Base-by-base conservation (phyloP, 306 rosid species). In the Fagus sylvatica region DNA sequence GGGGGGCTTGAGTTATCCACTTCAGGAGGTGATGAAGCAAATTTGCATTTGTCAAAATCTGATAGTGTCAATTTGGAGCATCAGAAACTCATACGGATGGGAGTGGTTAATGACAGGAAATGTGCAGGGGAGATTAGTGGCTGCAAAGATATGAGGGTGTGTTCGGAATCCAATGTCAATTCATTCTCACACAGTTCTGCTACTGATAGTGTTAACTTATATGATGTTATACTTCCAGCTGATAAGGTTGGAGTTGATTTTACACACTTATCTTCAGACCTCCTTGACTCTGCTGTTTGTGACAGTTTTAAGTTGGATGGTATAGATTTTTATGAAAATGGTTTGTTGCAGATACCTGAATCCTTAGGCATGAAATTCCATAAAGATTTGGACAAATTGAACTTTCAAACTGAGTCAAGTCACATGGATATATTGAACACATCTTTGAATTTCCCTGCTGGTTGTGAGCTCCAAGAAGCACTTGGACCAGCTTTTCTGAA, bases 401-500 rank as follows among this genome's bases (percentile, higher is more conserved):
- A 84, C 74, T 81, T 79, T 83, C 84, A 65, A 56, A 67, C 84
- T 37, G 82, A 68, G n/a, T 51, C 84, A 42, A 68, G 74, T 74
- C 71, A 82, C 36, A 32, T 68, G 86, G 87, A 85, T 83, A 70
- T 78, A 55, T 86, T 88, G 12, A 48, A 78, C 56, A 9, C 83
- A 57, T 82, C 89, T 36, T 74, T 88, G 82, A 83, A 89, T 74
- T 93, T 96, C 82, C 98, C 98, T 85, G 97, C 97, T 85, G 99
- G 96, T 48, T 93, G 87, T 80, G 99, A 96, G 87, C 91, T 96
- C 57, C 94, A 90, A 59, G 98, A 96, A 91, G 99, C 89, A 43
- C 97, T 96, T 71, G 99, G 99, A 77, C 94, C 97, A 39, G 88
- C 85, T 76, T 93, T 91, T 89, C 73, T 80, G 65, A 86, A 77